A percentile compares a stretch with the other conserved stretches of the same genome.
Conservation (phyloP, 2,329 filamentous ascomycete species). For the Neonectria coccinea region DNA sequence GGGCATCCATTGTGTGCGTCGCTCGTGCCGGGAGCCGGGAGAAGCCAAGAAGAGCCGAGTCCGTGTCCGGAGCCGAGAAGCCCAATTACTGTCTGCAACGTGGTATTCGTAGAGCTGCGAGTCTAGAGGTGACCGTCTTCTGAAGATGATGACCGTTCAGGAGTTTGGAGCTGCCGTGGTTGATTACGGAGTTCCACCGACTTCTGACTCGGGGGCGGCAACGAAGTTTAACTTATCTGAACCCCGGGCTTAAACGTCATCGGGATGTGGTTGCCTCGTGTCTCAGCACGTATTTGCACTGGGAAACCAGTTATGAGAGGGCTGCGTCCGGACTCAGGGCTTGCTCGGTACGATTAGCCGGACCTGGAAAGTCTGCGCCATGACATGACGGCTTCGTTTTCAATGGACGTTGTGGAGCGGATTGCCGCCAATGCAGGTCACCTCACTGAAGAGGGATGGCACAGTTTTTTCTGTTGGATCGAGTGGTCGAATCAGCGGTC, state of each 20-base stretch:
- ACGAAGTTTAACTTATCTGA: conserved; percentile 21
- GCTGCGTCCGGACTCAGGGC: conserved; percentile 24
- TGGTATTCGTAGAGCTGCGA: conserved; percentile 1
- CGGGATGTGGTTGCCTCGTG: conserved; percentile 1
- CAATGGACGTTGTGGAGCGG: conserved; percentile 18
- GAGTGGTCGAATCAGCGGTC: conserved; percentile 23
- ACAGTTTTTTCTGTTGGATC: conserved; percentile 19
- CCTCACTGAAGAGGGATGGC: conserved; percentile 14
- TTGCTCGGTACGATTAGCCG: conserved; percentile 21
- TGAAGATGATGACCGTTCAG: neutral
- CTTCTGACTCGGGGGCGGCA: conserved; percentile 5
- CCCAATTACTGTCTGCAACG: neutral
- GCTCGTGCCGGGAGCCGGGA: conserved; percentile 15
- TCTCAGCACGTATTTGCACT: conserved; percentile 9
- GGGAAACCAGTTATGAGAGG: neutral
- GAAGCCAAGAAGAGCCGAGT: conserved; percentile 25
- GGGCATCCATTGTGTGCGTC: conserved; percentile 29
- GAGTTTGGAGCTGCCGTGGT: neutral
- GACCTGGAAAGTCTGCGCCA: neutral
- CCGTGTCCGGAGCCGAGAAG: conserved; percentile 3
- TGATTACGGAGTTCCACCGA: neutral
- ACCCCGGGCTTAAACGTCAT: conserved; percentile 14
- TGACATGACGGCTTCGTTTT: conserved; percentile 15
- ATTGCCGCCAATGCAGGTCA: conserved; percentile 22
- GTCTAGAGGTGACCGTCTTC: neutral